Base-by-base conservation (phyloP, 192 early-diverging fungal genomes). In the Coemansia interrupta region DNA sequence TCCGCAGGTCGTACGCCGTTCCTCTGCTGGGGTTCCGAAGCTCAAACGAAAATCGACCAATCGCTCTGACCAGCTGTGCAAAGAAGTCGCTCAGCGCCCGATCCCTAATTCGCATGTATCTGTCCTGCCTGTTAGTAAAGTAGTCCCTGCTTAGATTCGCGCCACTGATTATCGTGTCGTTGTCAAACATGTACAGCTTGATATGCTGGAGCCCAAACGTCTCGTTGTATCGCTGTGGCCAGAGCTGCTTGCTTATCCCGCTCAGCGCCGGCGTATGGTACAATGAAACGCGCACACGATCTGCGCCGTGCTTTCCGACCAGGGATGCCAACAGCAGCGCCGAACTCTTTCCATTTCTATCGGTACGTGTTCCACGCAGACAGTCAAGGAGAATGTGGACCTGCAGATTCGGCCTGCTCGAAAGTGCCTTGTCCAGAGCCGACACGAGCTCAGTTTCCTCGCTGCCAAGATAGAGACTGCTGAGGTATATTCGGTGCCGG, bases 81-180 rank as follows among this genome's bases (percentile, higher is more conserved):
- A 87, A 96, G 63, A 95, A 95, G 17, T 81, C 62, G 0, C 84
- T 81, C 17, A 99, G 43, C 28, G 53, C 52, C 3, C 70, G 60
- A 26, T 85, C 69, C 0, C 76, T 49, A 58, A 97, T 87, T 56
- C 78, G 61, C 48, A 97, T 83, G 52, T 96, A 97, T 19, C 97
- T 87, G 78, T 99, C 97, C 71, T 99, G 97, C 8, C 96, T 83
- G 77, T 92, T 85, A 14, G 84, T 87, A 80, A 99, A 99, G 69
- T 99, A 99, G 64, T 99, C 94, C 14, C 79, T 82, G 69, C 86
- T 93, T 54, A 97, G 79, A 60, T 97, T 97, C 8, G 95, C 97
- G 0, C 96, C 94, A 73, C 63, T 72, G 2, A 78, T 44, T 42
- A 98, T 79, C 40, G 93, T 83, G 23, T 91, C 72, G 61, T 96